phyloP scores from a whole-genome alignment of 164 flowering plant species.

The Dillenia turbinata region DNA sequence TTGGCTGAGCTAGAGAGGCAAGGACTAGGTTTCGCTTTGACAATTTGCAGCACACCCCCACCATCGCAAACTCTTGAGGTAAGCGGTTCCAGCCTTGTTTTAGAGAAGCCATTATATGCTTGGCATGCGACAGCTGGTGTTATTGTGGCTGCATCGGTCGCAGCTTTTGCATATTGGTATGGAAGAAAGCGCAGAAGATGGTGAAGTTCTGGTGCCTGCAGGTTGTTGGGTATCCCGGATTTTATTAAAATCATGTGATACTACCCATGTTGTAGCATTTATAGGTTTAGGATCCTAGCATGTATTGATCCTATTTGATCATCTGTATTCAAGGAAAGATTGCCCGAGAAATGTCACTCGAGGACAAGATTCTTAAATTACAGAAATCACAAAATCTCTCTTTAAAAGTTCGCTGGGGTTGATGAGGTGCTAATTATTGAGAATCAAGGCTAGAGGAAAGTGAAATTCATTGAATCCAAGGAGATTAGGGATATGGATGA shows the following conservation, averaged over 20 bases:
- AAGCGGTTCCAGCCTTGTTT: constrained; percentile 12
- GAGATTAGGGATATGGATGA: too few species aligned
- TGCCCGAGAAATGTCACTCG: background rate
- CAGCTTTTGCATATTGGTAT: constrained; percentile 90
- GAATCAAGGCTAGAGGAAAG: too few species aligned
- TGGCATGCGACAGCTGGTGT: constrained; percentile 90
- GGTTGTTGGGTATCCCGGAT: too few species aligned
- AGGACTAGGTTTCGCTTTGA: constrained; percentile 63
- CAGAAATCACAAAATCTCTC: too few species aligned
- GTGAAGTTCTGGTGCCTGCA: constrained; percentile 26
- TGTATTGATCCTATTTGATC: constrained; percentile 7
- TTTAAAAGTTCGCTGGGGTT: too few species aligned
- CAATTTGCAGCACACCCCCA: constrained; percentile 27
- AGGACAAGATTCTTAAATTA: too few species aligned
- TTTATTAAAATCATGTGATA: constrained; percentile 8
- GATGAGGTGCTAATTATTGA: too few species aligned
- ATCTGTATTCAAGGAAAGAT: constrained; percentile 13
- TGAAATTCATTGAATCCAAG: too few species aligned
- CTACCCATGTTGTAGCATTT: constrained; percentile 23
- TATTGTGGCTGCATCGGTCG: constrained; percentile 64
- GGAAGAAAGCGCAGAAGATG: constrained; percentile 82
- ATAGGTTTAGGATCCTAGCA: constrained; percentile 6
- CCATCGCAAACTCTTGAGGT: constrained; percentile 16
- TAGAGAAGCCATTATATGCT: constrained; percentile 51
- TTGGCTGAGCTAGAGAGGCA: constrained; percentile 55